Conservation (phyloP, 1,284 basidiomycete species). For the Ustilago loliicola region DNA sequence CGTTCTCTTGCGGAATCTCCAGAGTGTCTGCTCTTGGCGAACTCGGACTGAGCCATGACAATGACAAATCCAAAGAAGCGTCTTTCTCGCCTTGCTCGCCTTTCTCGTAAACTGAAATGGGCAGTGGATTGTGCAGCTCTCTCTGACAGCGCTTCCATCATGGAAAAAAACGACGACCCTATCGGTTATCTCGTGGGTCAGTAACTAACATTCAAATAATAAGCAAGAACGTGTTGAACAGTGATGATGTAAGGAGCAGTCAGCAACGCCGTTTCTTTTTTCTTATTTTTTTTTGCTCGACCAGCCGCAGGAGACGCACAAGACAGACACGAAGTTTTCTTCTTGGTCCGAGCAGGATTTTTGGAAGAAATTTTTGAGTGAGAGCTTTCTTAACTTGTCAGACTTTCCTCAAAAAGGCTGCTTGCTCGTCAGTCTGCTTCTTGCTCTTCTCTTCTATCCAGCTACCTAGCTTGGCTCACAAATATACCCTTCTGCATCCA, state of each 20-base stretch:
- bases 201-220: slow-evolving; percentile 6
- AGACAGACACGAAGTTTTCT: slow-evolving; percentile 1
- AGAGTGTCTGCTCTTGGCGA: background rate
- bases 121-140: too few relatives aligned
- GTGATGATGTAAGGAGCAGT: slow-evolving; percentile 2
- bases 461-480: slow-evolving; percentile 41
- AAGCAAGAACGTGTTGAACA: background rate
- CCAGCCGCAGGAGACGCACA: slow-evolving; percentile 22
- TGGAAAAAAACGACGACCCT: slow-evolving; percentile 25
- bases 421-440: slow-evolving; percentile 14
- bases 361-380: slow-evolving; percentile 39
- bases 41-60: background rate
- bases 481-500: slow-evolving; percentile 31
- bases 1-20: background rate
- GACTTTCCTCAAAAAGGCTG: slow-evolving; percentile 26
- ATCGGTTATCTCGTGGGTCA: slow-evolving; percentile 21
- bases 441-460: slow-evolving; percentile 20
- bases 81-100: too few relatives aligned
- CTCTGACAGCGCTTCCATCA: background rate
- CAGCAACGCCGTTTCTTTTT: background rate
- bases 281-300: background rate
- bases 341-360: slow-evolving; percentile 7
- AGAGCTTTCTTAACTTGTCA: background rate
- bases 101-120: background rate
- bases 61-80: background rate